These are phyloP conservation scores for Suillus brevipes DNA, from an alignment of 768 basidiomycete species.

Conservation along the genomic window DNA sequence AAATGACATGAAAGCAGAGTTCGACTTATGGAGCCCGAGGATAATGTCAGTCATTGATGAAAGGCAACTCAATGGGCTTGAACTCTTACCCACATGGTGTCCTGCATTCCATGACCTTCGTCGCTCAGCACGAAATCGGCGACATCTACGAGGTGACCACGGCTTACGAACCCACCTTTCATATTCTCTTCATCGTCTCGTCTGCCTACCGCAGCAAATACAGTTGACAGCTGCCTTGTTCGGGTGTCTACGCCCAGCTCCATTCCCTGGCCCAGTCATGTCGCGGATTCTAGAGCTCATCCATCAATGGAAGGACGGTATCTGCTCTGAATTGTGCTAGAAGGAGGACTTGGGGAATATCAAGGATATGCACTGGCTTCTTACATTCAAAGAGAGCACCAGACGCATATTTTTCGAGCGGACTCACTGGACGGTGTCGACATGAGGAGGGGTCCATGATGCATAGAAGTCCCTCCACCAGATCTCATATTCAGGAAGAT, in stretches of 20 bases:
- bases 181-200: conserved; percentile 21
- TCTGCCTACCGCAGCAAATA: conserved; percentile 31
- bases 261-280: conserved; percentile 95
- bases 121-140: conserved; percentile 32
- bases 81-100: conserved; percentile 33
- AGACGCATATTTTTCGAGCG: too few species aligned
- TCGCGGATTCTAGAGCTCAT: conserved; percentile 90
- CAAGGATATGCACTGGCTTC: conserved; percentile 92
- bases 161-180: conserved; percentile 22
- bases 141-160: conserved; percentile 3
- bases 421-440: too few species aligned
- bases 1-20: too few species aligned
- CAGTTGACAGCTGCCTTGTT: conserved; percentile 36
- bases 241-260: conserved; percentile 69
- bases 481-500: too few species aligned
- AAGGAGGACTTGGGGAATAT: conserved; percentile 97
- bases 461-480: too few species aligned
- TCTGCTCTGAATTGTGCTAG: conserved; percentile 87
- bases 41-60: too few species aligned
- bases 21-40: too few species aligned
- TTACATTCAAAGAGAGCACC: conserved; percentile 97
- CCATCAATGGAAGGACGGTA: conserved; percentile 90
- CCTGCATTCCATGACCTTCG: conserved; percentile 29
- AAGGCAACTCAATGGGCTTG: not conserved
- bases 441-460: too few species aligned